phyloP scores from a whole-genome alignment of 1,284 basidiomycete species.

The Ustilago vetiveriae region DNA sequence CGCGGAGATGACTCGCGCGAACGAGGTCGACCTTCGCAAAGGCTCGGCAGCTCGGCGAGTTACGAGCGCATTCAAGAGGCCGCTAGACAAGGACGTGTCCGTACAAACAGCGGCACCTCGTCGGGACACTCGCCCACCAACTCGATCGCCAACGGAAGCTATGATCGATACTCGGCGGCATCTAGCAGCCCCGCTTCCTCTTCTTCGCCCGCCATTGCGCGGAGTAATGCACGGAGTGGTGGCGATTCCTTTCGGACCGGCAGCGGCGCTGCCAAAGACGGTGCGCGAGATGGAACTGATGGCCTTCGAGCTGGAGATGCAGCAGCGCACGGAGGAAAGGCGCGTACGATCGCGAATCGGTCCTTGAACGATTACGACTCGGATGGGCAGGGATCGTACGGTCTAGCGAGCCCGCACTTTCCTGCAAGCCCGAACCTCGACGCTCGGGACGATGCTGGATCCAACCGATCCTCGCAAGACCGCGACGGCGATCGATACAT shows the following conservation, averaged over 20 bases:
- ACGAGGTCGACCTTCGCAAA: constrained; percentile 52
- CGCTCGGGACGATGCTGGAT: constrained; percentile 29
- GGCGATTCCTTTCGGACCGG: constrained; percentile 48
- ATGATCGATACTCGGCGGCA: constrained; percentile 23
- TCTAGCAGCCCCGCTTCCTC: constrained; percentile 37
- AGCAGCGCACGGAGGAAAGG: constrained; percentile 42
- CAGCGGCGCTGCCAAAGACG: constrained; percentile 35
- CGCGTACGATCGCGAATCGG: constrained; percentile 49
- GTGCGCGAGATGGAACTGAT: constrained; percentile 41
- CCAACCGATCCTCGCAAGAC: constrained; percentile 36
- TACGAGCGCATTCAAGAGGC: constrained; percentile 62
- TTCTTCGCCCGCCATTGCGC: constrained; percentile 27
- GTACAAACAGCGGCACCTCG: constrained; percentile 42
- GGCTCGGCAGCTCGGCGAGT: constrained; percentile 54
- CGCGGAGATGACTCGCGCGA: constrained; percentile 40
- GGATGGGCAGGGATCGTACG: constrained; percentile 43
- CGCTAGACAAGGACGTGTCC: constrained; percentile 26
- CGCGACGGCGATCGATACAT: constrained; percentile 46
- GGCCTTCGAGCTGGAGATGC: constrained; percentile 47
- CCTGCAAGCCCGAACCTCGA: constrained; percentile 47
- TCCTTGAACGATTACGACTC: constrained; percentile 43
- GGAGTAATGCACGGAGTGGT: constrained; percentile 30
- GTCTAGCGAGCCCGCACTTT: constrained; percentile 43
- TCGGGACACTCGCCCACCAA: constrained; percentile 44
- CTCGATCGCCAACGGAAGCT: constrained; percentile 34